Evolutionary conservation across 257 asterid genomes (phyloP).

Genomic region (Coffea eugenioides): DNA sequence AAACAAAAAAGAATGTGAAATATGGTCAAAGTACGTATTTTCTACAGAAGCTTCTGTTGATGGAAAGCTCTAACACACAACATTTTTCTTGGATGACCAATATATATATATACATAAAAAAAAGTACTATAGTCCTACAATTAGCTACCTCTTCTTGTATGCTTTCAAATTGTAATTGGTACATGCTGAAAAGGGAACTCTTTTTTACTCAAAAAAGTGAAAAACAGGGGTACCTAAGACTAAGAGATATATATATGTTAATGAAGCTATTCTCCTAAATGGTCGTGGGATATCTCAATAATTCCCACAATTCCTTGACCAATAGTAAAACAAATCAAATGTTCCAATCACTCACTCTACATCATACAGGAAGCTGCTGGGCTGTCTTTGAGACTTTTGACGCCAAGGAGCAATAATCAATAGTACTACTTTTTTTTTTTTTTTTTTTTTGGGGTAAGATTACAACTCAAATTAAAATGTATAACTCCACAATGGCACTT

Average conservation of each 20-base stretch:
- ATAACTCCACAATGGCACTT: slow-evolving; percentile 60
- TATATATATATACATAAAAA: too few species aligned
- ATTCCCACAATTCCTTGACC: neutral
- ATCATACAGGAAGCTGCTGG: neutral
- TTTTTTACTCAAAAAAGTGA: too few species aligned
- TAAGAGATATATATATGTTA: too few species aligned
- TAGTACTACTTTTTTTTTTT: too few species aligned
- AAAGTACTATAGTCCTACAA: too few species aligned
- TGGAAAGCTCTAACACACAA: neutral
- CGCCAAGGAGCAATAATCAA: neutral
- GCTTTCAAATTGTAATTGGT: neutral
- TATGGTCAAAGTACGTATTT: too few species aligned
- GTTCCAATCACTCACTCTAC: too few species aligned
- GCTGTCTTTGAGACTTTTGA: neutral
- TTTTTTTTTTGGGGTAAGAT: too few species aligned
- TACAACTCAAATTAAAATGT: slow-evolving; percentile 25
- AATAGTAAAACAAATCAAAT: neutral
- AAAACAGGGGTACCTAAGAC: too few species aligned
- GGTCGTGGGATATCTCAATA: neutral
- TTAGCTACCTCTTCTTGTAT: neutral
- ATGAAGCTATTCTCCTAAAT: neutral
- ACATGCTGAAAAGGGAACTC: neutral
- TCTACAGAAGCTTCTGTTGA: too few species aligned
- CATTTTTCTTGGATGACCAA: neutral
- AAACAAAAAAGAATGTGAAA: too few species aligned